Base-by-base conservation (phyloP, 1,139 yeast species). In the Sugiyamaella pinicola region DNA sequence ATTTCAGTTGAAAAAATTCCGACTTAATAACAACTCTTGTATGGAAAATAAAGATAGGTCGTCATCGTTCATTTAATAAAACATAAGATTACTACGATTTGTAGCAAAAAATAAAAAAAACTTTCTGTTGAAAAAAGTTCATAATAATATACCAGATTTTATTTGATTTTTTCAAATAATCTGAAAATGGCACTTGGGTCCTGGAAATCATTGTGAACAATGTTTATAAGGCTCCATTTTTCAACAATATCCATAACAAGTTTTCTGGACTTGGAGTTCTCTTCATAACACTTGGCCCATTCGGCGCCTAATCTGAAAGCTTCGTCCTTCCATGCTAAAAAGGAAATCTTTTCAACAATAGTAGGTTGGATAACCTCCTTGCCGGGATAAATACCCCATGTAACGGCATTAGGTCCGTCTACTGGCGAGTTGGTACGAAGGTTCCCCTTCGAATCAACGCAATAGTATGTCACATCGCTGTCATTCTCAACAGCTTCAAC, bases 331-430 rank as follows among this genome's bases (percentile, higher is more conserved):
- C 99, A 93, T 8, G 98, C 96, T 63, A 88, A 74, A 72, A 89
- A 89, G 2, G 96, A 86, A 26, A 84, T 82, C 67, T 83, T 84
- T 68, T 89, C 96, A n/a, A 89, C 96, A 66, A 89, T 87, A 0
- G 96, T 89, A 51, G 96, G 96, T 70, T 89, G 96, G 61, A 87
- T 77, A 50, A 89, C 87, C 71, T 89, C 96, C 67, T 86, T 87
- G 45, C 95, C 95, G 17, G 96, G 96, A 79, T 87, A 89, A 39
- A 87, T 88, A 58, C 96, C 98, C 99, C 99, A 93, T 12, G 99
- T 93, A 51, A 90, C 97, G 7, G 98, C 97, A 66, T 89, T 90
- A 61, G 95, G 90, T 24, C 76, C 71, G 56, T 83, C 87, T 47
- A 81, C 85, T 40, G 79, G 80, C 47, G 93, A 83, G 69, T 91